Evolutionary conservation across 2,329 filamentous ascomycete species (phyloP).

Genomic region (Colletotrichum musicola): DNA sequence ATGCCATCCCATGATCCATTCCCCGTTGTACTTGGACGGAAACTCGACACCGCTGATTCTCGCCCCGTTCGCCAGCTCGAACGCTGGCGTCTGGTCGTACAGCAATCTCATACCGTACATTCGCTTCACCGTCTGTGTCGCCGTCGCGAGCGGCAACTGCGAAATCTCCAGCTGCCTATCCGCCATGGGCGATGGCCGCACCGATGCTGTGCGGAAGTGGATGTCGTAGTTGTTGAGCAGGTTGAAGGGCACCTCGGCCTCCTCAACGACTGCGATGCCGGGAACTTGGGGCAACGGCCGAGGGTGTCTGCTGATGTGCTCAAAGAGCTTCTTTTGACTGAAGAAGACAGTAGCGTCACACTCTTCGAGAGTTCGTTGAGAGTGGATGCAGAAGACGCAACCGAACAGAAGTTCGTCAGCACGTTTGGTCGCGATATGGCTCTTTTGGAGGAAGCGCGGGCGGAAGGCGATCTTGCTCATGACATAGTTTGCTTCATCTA

Average conservation of each 20-base stretch:
- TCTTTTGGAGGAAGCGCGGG: slow-evolving; percentile 68
- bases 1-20: slow-evolving; percentile 70
- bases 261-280: slow-evolving; percentile 63
- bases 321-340: slow-evolving; percentile 64
- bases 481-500: slow-evolving; percentile 62
- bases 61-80: slow-evolving; percentile 63
- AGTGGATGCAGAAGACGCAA: slow-evolving; percentile 66
- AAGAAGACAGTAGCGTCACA: slow-evolving; percentile 71
- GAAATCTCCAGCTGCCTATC: slow-evolving; percentile 56
- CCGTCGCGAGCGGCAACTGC: slow-evolving; percentile 58
- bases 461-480: slow-evolving; percentile 63
- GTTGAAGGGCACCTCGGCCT: slow-evolving; percentile 53
- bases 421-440: slow-evolving; percentile 62
- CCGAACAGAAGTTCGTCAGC: slow-evolving; percentile 67
- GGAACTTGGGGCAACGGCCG: slow-evolving; percentile 64
- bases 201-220: slow-evolving; percentile 58
- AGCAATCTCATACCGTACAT: slow-evolving; percentile 61
- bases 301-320: slow-evolving; percentile 65
- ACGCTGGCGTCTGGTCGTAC: slow-evolving; percentile 57
- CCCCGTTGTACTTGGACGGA: slow-evolving; percentile 63
- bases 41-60: slow-evolving; percentile 65
- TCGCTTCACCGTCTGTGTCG: slow-evolving; percentile 61
- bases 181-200: slow-evolving; percentile 53
- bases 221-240: slow-evolving; percentile 66
- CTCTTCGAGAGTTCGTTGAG: slow-evolving; percentile 63